These are phyloP conservation scores for Fusarium chuoi DNA, from an alignment of 2,329 filamentous ascomycete species.

Conservation along the genomic window DNA sequence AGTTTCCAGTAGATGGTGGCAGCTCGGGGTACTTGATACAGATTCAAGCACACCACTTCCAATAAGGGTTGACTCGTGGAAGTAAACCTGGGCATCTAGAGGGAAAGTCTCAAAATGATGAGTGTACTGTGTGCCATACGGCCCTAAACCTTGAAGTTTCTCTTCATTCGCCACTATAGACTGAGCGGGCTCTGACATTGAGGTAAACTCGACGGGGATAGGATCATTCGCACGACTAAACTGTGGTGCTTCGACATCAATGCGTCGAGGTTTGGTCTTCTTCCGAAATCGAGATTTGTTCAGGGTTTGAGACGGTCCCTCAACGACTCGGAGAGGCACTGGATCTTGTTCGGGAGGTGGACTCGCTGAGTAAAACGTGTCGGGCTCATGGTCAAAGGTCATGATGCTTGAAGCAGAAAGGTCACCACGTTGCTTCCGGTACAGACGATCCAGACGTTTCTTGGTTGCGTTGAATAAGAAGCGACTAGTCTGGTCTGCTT, in stretches of 20 bases:
- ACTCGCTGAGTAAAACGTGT: slow-evolving; percentile 32
- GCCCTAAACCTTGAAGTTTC: slow-evolving; percentile 64
- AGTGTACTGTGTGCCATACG: slow-evolving; percentile 70
- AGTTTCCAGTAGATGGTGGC: slow-evolving; percentile 43
- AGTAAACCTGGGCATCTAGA: slow-evolving; percentile 64
- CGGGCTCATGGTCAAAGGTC: slow-evolving; percentile 22
- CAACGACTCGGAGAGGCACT: slow-evolving; percentile 31
- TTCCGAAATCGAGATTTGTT: slow-evolving; percentile 56
- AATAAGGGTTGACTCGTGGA: slow-evolving; percentile 68
- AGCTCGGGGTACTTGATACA: slow-evolving; percentile 47
- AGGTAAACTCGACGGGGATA: slow-evolving; percentile 43
- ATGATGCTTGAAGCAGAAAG: slow-evolving; percentile 29
- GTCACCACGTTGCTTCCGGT: slow-evolving; percentile 53
- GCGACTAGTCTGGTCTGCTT: slow-evolving; percentile 47
- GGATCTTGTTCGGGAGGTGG: slow-evolving; percentile 41
- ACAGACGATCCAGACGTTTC: slow-evolving; percentile 65
- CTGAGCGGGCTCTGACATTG: slow-evolving; percentile 13
- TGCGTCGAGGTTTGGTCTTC: slow-evolving; percentile 52
- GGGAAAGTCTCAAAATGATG: slow-evolving; percentile 72
- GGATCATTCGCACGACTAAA: slow-evolving; percentile 66
- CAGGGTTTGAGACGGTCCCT: slow-evolving; percentile 3
- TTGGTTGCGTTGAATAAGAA: slow-evolving; percentile 63
- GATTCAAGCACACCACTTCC: slow-evolving; percentile 63
- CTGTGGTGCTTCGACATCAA: slow-evolving; percentile 63
- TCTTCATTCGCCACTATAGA: slow-evolving; percentile 29